phyloP scores from a whole-genome alignment of 257 asterid genomes.

The Nicotiana undulata region DNA sequence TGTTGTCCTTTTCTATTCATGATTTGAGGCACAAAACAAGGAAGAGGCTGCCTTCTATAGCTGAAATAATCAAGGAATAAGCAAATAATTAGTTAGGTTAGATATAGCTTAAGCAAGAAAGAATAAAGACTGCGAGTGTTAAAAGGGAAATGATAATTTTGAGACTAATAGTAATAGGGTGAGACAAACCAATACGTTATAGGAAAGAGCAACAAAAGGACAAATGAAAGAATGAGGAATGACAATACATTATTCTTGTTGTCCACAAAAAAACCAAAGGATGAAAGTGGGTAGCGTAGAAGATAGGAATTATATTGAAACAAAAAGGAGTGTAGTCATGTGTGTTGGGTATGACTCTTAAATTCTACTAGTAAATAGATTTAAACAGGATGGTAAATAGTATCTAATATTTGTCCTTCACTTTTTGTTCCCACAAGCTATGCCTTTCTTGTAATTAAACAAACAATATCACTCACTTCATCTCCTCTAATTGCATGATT shows the following conservation, averaged over 20 bases:
- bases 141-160: neutral
- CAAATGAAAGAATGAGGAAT: neutral
- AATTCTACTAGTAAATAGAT: neutral
- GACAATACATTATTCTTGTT: slow-evolving; percentile 5
- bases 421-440: neutral
- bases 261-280: neutral
- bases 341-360: slow-evolving; percentile 24
- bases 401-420: slow-evolving; percentile 18
- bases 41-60: neutral
- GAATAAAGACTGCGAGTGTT: neutral
- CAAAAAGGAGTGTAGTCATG: neutral
- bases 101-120: slow-evolving; percentile 2
- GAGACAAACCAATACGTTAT: slow-evolving; percentile 10
- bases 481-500: slow-evolving; percentile 7
- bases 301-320: slow-evolving; percentile 9
- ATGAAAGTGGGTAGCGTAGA: neutral
- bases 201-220: slow-evolving; percentile 6
- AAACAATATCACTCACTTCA: neutral
- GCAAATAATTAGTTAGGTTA: neutral
- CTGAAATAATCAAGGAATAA: neutral
- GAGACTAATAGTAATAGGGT: slow-evolving; percentile 2
- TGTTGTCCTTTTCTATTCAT: neutral
- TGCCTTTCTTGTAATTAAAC: slow-evolving; percentile 7
- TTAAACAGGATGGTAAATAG: slow-evolving; percentile 1
- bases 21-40: neutral